phyloP scores from a whole-genome alignment of 202 grass and related monocot species.

The Digitaria exilis region DNA sequence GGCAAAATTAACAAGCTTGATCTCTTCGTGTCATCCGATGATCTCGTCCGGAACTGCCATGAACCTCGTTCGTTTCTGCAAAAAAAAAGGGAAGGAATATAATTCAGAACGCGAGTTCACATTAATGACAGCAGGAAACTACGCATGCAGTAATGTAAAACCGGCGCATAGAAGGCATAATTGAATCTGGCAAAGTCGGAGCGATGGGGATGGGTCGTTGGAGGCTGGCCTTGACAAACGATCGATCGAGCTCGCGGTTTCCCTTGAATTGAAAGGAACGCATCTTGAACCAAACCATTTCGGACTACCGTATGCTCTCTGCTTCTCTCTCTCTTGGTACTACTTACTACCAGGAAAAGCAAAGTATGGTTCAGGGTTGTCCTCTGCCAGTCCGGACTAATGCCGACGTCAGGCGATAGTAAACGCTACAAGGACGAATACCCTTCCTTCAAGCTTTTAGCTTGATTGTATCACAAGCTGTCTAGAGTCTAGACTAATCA shows the following conservation, averaged over 20 bases:
- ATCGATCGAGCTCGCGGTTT: background rate
- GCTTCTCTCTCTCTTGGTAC: background rate
- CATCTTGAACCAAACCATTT: background rate
- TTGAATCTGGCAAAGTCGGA: background rate
- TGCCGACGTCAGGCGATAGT: background rate
- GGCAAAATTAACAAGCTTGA: background rate
- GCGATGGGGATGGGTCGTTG: background rate
- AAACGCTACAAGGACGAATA: background rate
- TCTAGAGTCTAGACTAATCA: no score
- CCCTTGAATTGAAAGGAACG: conserved; percentile 32
- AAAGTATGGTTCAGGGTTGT: background rate
- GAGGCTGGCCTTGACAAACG: conserved; percentile 7
- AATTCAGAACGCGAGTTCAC: background rate
- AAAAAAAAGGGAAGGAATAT: no score
- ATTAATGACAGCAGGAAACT: background rate
- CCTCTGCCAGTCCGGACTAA: background rate
- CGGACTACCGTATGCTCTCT: background rate
- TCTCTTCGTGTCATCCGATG: conserved; percentile 56
- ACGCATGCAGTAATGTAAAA: background rate
- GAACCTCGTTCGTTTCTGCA: conserved; percentile 90
- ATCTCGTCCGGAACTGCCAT: conserved; percentile 76
- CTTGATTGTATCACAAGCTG: background rate
- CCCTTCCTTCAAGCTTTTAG: background rate
- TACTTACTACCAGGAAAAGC: background rate
- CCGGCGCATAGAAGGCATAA: background rate